Percentiles rank a stretch among this genome's conserved stretches.
Evolutionary conservation across 768 basidiomycete species (phyloP).

Genomic region (Phylloporus arenicola): DNA sequence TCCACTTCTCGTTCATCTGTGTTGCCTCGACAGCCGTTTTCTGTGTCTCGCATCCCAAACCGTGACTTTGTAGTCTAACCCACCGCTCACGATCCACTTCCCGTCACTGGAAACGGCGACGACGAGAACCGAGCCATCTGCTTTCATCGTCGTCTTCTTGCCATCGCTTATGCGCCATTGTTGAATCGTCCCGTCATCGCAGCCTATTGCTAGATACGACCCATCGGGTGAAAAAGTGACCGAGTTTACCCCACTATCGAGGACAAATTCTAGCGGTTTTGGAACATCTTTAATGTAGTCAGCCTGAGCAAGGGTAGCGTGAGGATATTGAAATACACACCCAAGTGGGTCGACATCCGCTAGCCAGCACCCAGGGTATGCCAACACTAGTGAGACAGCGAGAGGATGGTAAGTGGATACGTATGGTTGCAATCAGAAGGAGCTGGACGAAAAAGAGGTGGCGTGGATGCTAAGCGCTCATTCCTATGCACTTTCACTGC

Average conservation of each 20-base stretch:
- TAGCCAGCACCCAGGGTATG: not conserved
- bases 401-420: not conserved
- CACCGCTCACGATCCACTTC: constrained; percentile 15
- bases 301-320: not conserved
- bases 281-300: constrained; percentile 1
- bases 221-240: constrained; percentile 15
- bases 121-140: constrained; percentile 4
- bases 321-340: constrained; percentile 2
- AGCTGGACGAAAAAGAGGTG: too few relatives aligned
- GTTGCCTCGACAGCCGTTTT: not conserved
- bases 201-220: constrained; percentile 8
- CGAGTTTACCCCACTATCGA: constrained; percentile 4
- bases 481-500: too few relatives aligned
- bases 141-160: constrained; percentile 6
- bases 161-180: constrained; percentile 10
- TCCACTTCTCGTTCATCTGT: not conserved
- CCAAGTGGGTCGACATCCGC: constrained; percentile 1
- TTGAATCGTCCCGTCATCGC: constrained; percentile 9
- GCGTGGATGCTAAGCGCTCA: too few relatives aligned
- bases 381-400: not conserved
- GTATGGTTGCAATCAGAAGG: not conserved
- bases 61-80: constrained; percentile 1
- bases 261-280: constrained; percentile 6
- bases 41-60: constrained; percentile 12
- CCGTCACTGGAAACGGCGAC: constrained; percentile 11